These are phyloP conservation scores for Heliocybe sulcata DNA, from an alignment of 1,284 basidiomycete species.

Conservation along the genomic window DNA sequence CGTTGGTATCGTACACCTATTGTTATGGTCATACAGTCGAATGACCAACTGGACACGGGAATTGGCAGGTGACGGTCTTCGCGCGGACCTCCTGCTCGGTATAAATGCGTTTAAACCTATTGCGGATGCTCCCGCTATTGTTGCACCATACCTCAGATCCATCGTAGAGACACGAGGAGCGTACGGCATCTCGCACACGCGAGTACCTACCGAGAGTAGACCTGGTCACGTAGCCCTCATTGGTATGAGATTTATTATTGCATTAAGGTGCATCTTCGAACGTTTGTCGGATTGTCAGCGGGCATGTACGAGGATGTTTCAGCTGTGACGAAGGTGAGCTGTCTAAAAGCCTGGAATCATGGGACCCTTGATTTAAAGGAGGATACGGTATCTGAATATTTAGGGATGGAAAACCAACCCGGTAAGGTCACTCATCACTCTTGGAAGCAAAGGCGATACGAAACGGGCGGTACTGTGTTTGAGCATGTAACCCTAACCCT, in stretches of 20 bases:
- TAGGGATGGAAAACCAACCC: slow-evolving; percentile 90
- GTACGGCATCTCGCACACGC: slow-evolving; percentile 83
- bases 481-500: not conserved
- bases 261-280: not conserved
- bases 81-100: slow-evolving; percentile 77
- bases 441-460: not conserved
- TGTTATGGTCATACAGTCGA: not conserved
- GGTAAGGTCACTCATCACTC: slow-evolving; percentile 30
- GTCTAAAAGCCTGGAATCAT: not conserved
- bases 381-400: slow-evolving; percentile 3
- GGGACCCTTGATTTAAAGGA: slow-evolving; percentile 4
- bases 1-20: slow-evolving; percentile 46
- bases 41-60: not conserved
- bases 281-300: slow-evolving; percentile 26
- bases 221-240: slow-evolving; percentile 90
- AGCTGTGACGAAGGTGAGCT: slow-evolving; percentile 73
- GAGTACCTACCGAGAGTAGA: slow-evolving; percentile 84
- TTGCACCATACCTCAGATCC: slow-evolving; percentile 72
- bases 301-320: slow-evolving; percentile 94
- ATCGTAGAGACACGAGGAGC: slow-evolving; percentile 63
- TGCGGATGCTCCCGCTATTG: slow-evolving; percentile 45
- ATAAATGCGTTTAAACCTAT: slow-evolving; percentile 51
- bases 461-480: too few relatives aligned
- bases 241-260: slow-evolving; percentile 31
- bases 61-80: slow-evolving; percentile 68